phyloP scores from a whole-genome alignment of 164 flowering plant genomes.

The Vitis rotundifolia region DNA sequence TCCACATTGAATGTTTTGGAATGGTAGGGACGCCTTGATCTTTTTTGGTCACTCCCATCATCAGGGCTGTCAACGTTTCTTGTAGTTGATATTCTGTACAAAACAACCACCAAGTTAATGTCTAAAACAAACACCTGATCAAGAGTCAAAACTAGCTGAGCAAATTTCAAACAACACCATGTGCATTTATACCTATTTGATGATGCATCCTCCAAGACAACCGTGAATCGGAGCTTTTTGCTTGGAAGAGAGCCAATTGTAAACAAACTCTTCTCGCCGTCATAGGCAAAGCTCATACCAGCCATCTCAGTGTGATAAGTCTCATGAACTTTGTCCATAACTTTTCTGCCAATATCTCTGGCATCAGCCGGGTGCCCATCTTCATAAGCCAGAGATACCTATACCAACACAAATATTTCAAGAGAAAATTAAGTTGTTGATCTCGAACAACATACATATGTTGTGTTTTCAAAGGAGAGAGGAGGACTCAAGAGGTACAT shows the following conservation, averaged over 20 bases:
- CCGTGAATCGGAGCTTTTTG: conserved; percentile 76
- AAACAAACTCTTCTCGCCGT: conserved; percentile 90
- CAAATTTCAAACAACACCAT: neutral
- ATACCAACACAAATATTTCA: neutral
- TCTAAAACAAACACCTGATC: neutral
- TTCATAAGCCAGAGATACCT: conserved; percentile 77
- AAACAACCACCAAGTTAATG: neutral
- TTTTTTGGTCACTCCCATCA: conserved; percentile 62
- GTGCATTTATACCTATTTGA: conserved; percentile 50
- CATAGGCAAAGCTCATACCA: conserved; percentile 83
- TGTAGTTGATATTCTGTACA: conserved; percentile 13
- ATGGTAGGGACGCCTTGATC: conserved; percentile 55
- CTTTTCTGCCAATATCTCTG: conserved; percentile 79
- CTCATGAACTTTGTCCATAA: conserved; percentile 70
- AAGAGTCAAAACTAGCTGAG: neutral
- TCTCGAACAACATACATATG: no score
- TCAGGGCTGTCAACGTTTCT: conserved; percentile 52
- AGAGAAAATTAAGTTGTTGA: neutral
- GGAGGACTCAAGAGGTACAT: conserved; percentile 50
- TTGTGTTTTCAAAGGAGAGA: no score
- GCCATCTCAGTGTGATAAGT: conserved; percentile 67
- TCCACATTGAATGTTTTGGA: conserved; percentile 77
- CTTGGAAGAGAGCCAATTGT: conserved; percentile 82
- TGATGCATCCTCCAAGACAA: conserved; percentile 69
- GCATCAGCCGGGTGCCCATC: conserved; percentile 88